Conservation (phyloP, 306 rosid genomes). For the Begonia masoniana region DNA sequence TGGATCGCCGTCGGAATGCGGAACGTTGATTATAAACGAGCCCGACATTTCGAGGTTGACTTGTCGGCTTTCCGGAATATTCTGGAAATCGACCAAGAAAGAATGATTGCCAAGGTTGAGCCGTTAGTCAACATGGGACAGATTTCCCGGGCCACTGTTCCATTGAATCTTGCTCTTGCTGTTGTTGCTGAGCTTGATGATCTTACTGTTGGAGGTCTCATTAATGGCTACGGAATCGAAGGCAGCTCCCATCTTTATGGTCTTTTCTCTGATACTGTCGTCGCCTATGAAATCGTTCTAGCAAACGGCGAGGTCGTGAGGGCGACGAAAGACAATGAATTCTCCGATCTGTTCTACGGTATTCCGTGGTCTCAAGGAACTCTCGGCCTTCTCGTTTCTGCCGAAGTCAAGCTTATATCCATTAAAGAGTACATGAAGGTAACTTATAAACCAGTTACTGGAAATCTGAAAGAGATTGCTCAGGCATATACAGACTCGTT, state of each 20-base stretch:
- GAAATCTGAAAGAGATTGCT: slow-evolving; percentile 65
- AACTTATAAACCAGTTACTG: slow-evolving; percentile 64
- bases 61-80: slow-evolving; percentile 74
- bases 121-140: slow-evolving; percentile 99
- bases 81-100: slow-evolving; percentile 57
- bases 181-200: slow-evolving; percentile 97
- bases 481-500: slow-evolving; percentile 76
- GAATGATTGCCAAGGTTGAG: slow-evolving; percentile 86
- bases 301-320: slow-evolving; percentile 82
- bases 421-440: slow-evolving; percentile 87
- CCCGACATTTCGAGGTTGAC: slow-evolving; percentile 94
- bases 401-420: slow-evolving; percentile 77
- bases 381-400: slow-evolving; percentile 88
- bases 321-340: slow-evolving; percentile 84
- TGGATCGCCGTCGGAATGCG: slow-evolving; percentile 98
- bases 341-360: slow-evolving; percentile 77
- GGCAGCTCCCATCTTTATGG: slow-evolving; percentile 94
- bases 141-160: slow-evolving; percentile 67
- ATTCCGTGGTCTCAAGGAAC: slow-evolving; percentile 99
- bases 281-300: slow-evolving; percentile 73
- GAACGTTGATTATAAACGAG: slow-evolving; percentile 92
- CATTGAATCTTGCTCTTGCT: slow-evolving; percentile 82
- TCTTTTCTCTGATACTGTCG: slow-evolving; percentile 85
- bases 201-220: slow-evolving; percentile 98
- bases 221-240: slow-evolving; percentile 93